phyloP scores from a whole-genome alignment of 2,329 filamentous ascomycete genomes.

The Ophiostoma quercus region DNA sequence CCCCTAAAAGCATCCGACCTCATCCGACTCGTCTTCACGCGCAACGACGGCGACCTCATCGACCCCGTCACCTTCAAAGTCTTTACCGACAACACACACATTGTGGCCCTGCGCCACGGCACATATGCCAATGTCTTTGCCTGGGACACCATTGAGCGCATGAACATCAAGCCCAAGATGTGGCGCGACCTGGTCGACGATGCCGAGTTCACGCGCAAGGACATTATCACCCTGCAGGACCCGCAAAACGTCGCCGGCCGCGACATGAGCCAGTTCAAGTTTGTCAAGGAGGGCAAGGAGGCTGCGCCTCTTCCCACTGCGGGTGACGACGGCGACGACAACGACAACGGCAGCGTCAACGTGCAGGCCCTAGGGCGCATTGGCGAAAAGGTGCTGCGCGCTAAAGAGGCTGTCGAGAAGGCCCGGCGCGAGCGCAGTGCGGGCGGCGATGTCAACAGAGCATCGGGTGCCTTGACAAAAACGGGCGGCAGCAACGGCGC shows the following conservation, averaged over 20 bases:
- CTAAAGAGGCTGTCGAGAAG: slow-evolving; percentile 89
- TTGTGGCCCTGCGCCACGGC: slow-evolving; percentile 75
- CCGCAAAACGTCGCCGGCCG: slow-evolving; percentile 81
- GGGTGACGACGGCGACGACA: slow-evolving; percentile 44
- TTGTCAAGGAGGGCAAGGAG: slow-evolving; percentile 68
- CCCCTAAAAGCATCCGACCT: slow-evolving; percentile 75
- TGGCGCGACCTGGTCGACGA: slow-evolving; percentile 90
- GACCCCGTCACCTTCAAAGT: slow-evolving; percentile 97
- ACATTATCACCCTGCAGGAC: slow-evolving; percentile 95
- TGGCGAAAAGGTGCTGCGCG: slow-evolving; percentile 77
- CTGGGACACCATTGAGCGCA: slow-evolving; percentile 87
- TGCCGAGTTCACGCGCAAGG: slow-evolving; percentile 75
- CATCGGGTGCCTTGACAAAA: slow-evolving; percentile 21
- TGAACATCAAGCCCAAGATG: slow-evolving; percentile 96
- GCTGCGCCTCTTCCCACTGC: slow-evolving; percentile 42
- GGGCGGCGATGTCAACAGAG: slow-evolving; percentile 53
- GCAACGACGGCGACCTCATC: slow-evolving; percentile 87
- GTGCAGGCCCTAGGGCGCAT: slow-evolving; percentile 70
- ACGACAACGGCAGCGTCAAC: slow-evolving; percentile 67
- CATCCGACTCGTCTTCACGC: slow-evolving; percentile 84
- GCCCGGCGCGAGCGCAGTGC: slow-evolving; percentile 70
- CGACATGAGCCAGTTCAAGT: slow-evolving; percentile 83
- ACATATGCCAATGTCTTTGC: slow-evolving; percentile 92
- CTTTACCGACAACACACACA: slow-evolving; percentile 95
- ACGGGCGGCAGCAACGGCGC: slow-evolving; percentile 32